Percentiles rank a stretch among this genome's conserved stretches.
Conservation (phyloP, 2,329 filamentous ascomycete species). For the Botrytis medusae region DNA sequence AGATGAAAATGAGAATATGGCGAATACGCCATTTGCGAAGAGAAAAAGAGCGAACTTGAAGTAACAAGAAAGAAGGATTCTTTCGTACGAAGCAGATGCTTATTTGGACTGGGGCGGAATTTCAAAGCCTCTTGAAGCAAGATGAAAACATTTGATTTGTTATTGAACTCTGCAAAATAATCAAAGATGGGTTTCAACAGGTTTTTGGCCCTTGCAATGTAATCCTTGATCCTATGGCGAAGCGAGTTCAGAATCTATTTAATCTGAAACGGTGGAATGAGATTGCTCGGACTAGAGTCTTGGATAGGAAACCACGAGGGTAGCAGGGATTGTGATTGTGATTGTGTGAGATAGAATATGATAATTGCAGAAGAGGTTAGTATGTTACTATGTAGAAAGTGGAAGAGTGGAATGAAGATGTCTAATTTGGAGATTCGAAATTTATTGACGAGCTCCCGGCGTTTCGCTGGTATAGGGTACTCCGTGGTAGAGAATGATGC, state of each 20-base stretch:
- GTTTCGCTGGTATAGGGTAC: background rate
- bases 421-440: background rate
- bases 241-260: background rate
- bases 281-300: slow-evolving; percentile 7
- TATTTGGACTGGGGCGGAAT: background rate
- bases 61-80: background rate
- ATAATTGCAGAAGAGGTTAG: background rate
- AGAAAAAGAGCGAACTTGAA: background rate
- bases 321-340: background rate
- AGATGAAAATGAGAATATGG: background rate
- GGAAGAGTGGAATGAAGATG: slow-evolving; percentile 4
- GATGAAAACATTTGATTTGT: background rate
- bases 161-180: background rate
- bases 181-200: background rate
- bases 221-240: slow-evolving; percentile 10
- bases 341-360: slow-evolving; percentile 3
- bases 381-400: background rate
- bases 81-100: background rate
- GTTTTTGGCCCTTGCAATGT: background rate
- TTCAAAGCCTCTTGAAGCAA: background rate
- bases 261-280: slow-evolving; percentile 14
- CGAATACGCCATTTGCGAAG: background rate
- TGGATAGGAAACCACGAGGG: slow-evolving; percentile 15
- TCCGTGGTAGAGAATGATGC: background rate
- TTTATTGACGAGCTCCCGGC: background rate